Percentiles rank a stretch among this genome's conserved stretches.
These are phyloP conservation scores for Phytophthora pluvialis DNA, from an alignment of 352 stramenopile species.

Conservation along the genomic window DNA sequence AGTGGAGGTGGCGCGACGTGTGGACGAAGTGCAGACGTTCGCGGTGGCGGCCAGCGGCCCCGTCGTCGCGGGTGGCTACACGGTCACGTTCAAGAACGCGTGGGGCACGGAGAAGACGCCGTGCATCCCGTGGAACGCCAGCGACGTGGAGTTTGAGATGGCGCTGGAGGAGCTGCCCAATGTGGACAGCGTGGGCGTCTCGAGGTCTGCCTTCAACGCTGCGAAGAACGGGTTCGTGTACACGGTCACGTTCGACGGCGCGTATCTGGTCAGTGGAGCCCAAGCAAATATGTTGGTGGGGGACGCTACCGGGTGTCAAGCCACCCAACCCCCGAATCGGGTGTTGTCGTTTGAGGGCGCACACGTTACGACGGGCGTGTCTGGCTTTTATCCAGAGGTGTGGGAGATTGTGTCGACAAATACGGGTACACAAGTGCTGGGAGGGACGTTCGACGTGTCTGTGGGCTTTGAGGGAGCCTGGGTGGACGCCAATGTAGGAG, in stretches of 20 bases:
- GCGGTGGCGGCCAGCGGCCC: constrained; percentile 62
- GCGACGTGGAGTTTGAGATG: constrained; percentile 65
- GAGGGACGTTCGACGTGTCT: constrained; percentile 75
- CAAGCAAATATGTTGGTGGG: constrained; percentile 63
- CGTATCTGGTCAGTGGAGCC: constrained; percentile 60
- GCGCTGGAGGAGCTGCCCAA: constrained; percentile 72
- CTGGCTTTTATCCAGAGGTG: constrained; percentile 65
- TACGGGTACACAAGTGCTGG: constrained; percentile 40
- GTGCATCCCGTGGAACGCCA: constrained; percentile 80
- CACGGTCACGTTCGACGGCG: constrained; percentile 70
- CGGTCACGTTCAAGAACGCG: constrained; percentile 58
- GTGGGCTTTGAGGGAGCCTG: constrained; percentile 74
- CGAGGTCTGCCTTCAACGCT: constrained; percentile 52
- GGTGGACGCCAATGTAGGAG: constrained; percentile 24
- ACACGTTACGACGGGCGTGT: constrained; percentile 45
- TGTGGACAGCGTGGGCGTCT: constrained; percentile 69
- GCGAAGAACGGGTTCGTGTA: constrained; percentile 73
- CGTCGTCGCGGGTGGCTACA: constrained; percentile 59
- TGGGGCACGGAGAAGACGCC: constrained; percentile 38
- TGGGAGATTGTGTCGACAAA: constrained; percentile 68
- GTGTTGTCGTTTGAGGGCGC: constrained; percentile 55
- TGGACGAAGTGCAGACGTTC: constrained; percentile 80
- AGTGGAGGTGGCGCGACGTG: constrained; percentile 71
- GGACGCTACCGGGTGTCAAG: constrained; percentile 43
- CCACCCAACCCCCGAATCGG: constrained; percentile 51